Evolutionary conservation across 441 rosid species (phyloP), one percentile per base, ranked within the genome.

Genomic region (Corymbia citriodora): DNA sequence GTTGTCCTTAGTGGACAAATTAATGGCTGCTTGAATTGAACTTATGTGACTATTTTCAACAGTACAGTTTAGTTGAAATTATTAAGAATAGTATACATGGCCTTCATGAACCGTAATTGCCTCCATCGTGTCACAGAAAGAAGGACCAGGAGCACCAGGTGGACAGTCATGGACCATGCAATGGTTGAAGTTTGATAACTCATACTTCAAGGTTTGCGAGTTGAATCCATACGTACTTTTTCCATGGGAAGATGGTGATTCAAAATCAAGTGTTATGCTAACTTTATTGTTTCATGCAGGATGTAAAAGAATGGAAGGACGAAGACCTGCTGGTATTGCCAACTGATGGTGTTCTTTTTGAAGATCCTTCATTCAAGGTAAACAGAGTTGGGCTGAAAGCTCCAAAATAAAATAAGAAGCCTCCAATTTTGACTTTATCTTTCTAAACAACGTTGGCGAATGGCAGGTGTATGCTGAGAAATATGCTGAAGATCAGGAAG

Each of bases 71-170:
- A 23, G 85, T 79, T 45, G 50, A 40, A 74, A 74, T 79, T 18
- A 79, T 45, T 79, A 45, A 45, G 85, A 79, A 8, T 79, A 40
- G 18, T 40, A 55, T 40, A 55, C 36, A 9, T 19, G 70, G 31
- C 31, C n/a, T 57, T 87, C 50, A 61, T 87, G 8, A 40, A 54
- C 21, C 9, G 1, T 36, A 25, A 61, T 61, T 59, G 50, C 68
- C 90, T 91, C 87, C 90, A 82, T 68, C 90, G 53, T 45, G 88
- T 93, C 89, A 91, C 98, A 98, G 99, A 96, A 97, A 95, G 92
- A 94, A 90, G 99, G 99, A 55, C 99, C 99, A 3, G 99, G 99
- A 93, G 99, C 98, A 93, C 95, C 98, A 89, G 99, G 99, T 90
- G 99, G 99, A 93, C 99, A 97, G 89, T 98, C 99, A 23, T 97